These are phyloP conservation scores for Ceratocystis alfenasii DNA, from an alignment of 2,329 filamentous ascomycete genomes.

Conservation along the genomic window DNA sequence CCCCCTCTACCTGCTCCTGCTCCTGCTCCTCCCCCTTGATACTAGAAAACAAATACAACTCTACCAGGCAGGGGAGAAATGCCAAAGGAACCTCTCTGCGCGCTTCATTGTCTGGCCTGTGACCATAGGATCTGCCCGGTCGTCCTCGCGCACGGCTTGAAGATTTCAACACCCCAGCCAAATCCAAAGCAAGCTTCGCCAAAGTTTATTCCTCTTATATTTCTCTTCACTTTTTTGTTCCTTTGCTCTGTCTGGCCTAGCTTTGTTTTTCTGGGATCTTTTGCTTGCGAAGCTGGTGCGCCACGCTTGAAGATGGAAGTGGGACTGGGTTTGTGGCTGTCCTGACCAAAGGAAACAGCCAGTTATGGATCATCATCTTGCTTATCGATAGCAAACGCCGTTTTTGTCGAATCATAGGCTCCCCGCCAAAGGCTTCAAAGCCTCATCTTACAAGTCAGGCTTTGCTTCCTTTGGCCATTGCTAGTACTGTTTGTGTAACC, in stretches of 20 bases:
- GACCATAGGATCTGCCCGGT: not conserved
- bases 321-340: too few relatives aligned
- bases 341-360: not conserved
- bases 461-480: not conserved
- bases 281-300: too few relatives aligned
- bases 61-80: not conserved
- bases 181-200: not conserved
- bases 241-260: not conserved
- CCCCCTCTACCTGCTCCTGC: too few relatives aligned
- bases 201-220: not conserved
- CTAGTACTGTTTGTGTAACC: too few relatives aligned
- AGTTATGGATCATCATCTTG: not conserved
- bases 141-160: not conserved
- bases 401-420: not conserved
- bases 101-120: not conserved
- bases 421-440: too few relatives aligned
- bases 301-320: too few relatives aligned
- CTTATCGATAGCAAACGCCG: not conserved
- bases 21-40: not conserved
- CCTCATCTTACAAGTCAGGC: too few relatives aligned
- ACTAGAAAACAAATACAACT: not conserved
- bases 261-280: too few relatives aligned
- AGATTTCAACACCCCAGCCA: not conserved
- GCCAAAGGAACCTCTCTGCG: conserved; percentile 1
- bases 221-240: not conserved